These are phyloP conservation scores for Knufia petricola DNA, from an alignment of 2,329 filamentous ascomycete species.

Conservation along the genomic window DNA sequence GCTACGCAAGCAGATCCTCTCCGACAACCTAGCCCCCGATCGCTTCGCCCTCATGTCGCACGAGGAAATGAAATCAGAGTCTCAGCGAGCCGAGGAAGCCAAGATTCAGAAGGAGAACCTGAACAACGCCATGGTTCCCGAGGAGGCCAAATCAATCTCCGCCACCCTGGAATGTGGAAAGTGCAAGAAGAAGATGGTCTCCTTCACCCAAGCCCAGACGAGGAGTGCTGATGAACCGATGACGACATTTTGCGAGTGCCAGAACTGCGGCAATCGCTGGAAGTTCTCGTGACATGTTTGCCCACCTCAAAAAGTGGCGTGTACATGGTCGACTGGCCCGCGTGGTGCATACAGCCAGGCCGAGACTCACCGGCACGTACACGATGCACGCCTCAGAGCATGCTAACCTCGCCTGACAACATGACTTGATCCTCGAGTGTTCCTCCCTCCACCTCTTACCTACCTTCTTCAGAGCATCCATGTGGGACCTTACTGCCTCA, in stretches of 20 bases:
- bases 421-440: no score
- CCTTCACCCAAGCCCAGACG: slow-evolving; percentile 89
- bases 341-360: no score
- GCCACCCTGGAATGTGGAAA: slow-evolving; percentile 80
- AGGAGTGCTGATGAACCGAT: slow-evolving; percentile 85
- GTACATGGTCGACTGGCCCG: background rate
- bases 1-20: slow-evolving; percentile 66
- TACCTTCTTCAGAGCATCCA: no score
- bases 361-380: no score
- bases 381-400: no score
- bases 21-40: slow-evolving; percentile 60
- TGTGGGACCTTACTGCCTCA: no score
- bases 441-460: no score
- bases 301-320: background rate
- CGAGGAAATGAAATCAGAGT: slow-evolving; percentile 81
- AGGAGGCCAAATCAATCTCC: slow-evolving; percentile 82
- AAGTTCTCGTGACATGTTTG: slow-evolving; percentile 20
- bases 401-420: no score
- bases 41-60: slow-evolving; percentile 78
- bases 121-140: slow-evolving; percentile 91
- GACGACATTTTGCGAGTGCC: slow-evolving; percentile 40
- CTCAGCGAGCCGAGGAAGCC: slow-evolving; percentile 66
- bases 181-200: slow-evolving; percentile 88
- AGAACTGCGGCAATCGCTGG: slow-evolving; percentile 41
- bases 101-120: slow-evolving; percentile 84